Evolutionary conservation across 257 asterid species (phyloP), one percentile per base, ranked within the genome.

Genomic region (Scutellaria baicalensis): DNA sequence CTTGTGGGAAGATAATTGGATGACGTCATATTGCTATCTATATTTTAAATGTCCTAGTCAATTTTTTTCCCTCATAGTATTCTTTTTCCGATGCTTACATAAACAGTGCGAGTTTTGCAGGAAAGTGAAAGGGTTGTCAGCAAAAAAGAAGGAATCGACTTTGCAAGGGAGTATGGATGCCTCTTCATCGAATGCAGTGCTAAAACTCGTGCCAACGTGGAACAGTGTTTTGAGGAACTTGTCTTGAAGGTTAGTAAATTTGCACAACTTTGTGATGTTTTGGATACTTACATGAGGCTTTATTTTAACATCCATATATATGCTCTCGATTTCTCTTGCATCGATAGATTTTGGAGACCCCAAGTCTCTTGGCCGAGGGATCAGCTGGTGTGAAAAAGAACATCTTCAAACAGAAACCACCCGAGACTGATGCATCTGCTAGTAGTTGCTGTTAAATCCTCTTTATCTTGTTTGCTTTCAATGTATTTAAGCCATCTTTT

Each of bases 171-270:
- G 69, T 87, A 87, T 33, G 94, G 97, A 11, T 88, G 97, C 80
- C 88, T 93, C 72, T 93, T 93, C 88, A 87, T 90, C 20, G 98
- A 93, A 78, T 93, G 97, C 54, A 93, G 98, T 82, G 98, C 98
- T 42, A 93, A 87, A 82, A 91, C 98, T 52, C 89, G 94, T 72
- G 81, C 77, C 44, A 93, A 93, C 13, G 98, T 93, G 77, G 97
- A 93, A 84, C 97, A 90, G 68, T 90, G 98, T 81, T 93, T 90
- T 71, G 97, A 93, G 82, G 97, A 93, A 81, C 95, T 93, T 8
- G 92, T 87, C 76, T 74, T 90, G 73, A 93, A 90, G 94, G 96
- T 90, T 68, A 61, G 79, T 62, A 21, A 17, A 55, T 36, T 66
- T 59, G 10, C 49, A 36, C 39, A 27, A 4, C 33, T 52, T 40